Base-by-base conservation (phyloP, 192 early-diverging fungal species). In the Linnemannia exigua region DNA sequence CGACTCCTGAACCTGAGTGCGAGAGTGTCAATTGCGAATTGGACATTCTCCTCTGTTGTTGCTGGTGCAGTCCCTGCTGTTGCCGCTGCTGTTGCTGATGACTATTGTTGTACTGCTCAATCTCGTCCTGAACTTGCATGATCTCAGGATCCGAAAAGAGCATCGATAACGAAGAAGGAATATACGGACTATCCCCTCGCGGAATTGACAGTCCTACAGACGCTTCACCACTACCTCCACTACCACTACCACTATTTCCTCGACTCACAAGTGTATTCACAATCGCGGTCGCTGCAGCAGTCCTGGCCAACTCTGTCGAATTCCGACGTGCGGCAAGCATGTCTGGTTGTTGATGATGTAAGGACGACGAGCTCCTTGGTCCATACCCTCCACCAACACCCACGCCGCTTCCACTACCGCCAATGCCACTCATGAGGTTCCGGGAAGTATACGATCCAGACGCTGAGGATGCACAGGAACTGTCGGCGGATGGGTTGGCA, bases 121-220 rank as follows among this genome's bases (percentile, higher is more conserved):
- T 54, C 54, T 82, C 80, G 1, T 67, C 61, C 52, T 82, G 80
- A 6, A 28, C 69, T 33, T 76, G 78, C 84, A 80, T 86, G 41
- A 86, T 66, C 61, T 86, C 84, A 12, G 77, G 84, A 37, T 86
- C 84, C 2, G 84, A 73, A n/a, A 86, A 86, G 33, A 86, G 38
- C 84, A 86, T 86, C 0, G 84, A 86, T 4, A 86, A 33, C 0
- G 84, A 86, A 33, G 84, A 86, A 7, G 84, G 84, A 3, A 86
- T 80, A n/a, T 86, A 86, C 15, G 84, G 74, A 71, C 76, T 86
- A 33, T 67, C 68, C 5, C 84, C 84, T 15, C 84, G 66, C 16
- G 33, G 38, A 2, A 71, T 52, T 22, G 52, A 14, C 15, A 17
- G 6, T 20, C 48, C 67, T 16, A 63, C 58, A n/a, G 58, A 36